phyloP scores from a whole-genome alignment of 495 filamentous ascomycete genomes.

The Penicillium goetzii region DNA sequence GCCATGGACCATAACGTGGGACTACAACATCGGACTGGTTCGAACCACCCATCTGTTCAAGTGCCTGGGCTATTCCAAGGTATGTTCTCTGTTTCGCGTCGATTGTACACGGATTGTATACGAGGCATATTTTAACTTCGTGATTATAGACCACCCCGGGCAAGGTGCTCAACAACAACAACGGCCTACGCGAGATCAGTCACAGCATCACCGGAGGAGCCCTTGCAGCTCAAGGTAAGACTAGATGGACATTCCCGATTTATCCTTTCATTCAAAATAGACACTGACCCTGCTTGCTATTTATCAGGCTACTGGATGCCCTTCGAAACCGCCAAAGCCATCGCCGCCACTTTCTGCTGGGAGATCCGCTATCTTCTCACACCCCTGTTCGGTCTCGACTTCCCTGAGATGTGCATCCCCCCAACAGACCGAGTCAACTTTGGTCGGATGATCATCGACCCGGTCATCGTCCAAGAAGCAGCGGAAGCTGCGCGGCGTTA shows the following conservation, averaged over 20 bases:
- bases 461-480: constrained; percentile 58
- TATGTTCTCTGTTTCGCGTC: constrained; percentile 32
- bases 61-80: constrained; percentile 84
- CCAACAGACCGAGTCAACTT: constrained; percentile 59
- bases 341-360: constrained; percentile 87
- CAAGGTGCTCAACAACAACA: constrained; percentile 77
- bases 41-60: constrained; percentile 96
- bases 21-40: constrained; percentile 94
- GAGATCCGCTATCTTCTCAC: constrained; percentile 81
- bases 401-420: constrained; percentile 71
- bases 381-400: constrained; percentile 83
- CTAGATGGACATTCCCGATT: neutral
- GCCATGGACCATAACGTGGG: constrained; percentile 86
- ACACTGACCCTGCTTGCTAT: neutral
- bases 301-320: constrained; percentile 96
- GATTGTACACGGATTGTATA: neutral
- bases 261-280: neutral
- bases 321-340: constrained; percentile 76
- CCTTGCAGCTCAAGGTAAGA: constrained; percentile 82
- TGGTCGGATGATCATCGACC: constrained; percentile 70
- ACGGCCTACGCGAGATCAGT: constrained; percentile 80
- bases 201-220: constrained; percentile 95
- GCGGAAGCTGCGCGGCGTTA: constrained; percentile 56
- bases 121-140: constrained; percentile 20
- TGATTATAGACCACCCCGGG: constrained; percentile 73